Conservation (phyloP, 768 basidiomycete species). For the Tricholoma sp. region DNA sequence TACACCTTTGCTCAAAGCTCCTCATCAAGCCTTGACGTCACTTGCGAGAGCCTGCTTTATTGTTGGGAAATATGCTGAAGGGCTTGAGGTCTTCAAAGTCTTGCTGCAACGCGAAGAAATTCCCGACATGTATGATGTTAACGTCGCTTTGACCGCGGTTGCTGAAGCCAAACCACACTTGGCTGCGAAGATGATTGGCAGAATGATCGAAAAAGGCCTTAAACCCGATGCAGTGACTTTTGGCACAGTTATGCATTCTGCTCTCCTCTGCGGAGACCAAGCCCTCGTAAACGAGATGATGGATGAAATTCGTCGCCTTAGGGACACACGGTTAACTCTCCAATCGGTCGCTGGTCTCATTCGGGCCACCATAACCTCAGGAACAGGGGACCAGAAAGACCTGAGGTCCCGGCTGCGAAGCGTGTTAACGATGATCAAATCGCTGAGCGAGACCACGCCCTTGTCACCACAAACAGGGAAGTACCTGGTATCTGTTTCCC, state of each 20-base stretch:
- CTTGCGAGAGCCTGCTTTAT: slow-evolving; percentile 61
- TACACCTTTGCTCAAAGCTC: slow-evolving; percentile 40
- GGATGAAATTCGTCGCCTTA: slow-evolving; percentile 29
- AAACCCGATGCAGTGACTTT: slow-evolving; percentile 49
- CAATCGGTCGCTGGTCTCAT: slow-evolving; percentile 49
- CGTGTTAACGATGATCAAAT: slow-evolving; percentile 39
- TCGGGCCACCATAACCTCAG: slow-evolving; percentile 30
- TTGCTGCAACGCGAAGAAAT: slow-evolving; percentile 44
- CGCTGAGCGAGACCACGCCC: slow-evolving; percentile 28
- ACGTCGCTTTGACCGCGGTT: slow-evolving; percentile 53
- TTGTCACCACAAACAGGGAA: slow-evolving; percentile 46
- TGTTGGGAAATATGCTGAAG: slow-evolving; percentile 41
- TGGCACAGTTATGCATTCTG: slow-evolving; percentile 59
- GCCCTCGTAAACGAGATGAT: slow-evolving; percentile 41
- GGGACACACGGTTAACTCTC: slow-evolving; percentile 32
- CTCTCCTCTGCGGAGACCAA: slow-evolving; percentile 39
- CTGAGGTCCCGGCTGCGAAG: slow-evolving; percentile 20
- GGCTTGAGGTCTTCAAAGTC: slow-evolving; percentile 41
- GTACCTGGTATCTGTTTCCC: slow-evolving; percentile 44
- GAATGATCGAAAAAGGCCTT: slow-evolving; percentile 45
- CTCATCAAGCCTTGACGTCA: slow-evolving; percentile 50
- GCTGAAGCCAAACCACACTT: slow-evolving; percentile 41
- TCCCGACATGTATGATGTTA: slow-evolving; percentile 62
- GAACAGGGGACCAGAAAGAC: slow-evolving; percentile 14
- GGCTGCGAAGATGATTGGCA: slow-evolving; percentile 43